Evolutionary conservation across 305 asterid genomes (phyloP).

Genomic region (Solanum hybrid): DNA sequence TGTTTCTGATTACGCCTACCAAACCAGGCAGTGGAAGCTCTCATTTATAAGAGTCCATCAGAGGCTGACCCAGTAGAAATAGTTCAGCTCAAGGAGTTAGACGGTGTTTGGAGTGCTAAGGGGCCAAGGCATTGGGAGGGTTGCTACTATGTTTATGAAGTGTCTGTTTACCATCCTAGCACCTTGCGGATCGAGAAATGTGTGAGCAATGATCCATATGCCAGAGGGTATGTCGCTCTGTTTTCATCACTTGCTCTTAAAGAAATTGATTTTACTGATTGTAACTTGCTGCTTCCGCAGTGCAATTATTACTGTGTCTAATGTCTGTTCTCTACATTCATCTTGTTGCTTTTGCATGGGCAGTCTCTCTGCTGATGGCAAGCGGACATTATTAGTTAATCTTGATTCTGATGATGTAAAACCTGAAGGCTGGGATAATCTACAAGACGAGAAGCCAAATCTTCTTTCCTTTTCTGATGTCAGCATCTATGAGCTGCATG

Average conservation of each 20-base stretch:
- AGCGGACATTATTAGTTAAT: constrained; percentile 58
- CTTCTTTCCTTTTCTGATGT: constrained; percentile 65
- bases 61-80: constrained; percentile 45
- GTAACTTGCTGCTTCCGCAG: background rate
- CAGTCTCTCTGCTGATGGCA: constrained; percentile 84
- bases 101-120: constrained; percentile 76
- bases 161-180: constrained; percentile 78
- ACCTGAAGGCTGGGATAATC: constrained; percentile 82
- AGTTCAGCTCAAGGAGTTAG: constrained; percentile 58
- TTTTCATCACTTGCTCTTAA: constrained; percentile 7
- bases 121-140: constrained; percentile 87
- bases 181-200: constrained; percentile 67
- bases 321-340: background rate
- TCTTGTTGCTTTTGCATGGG: constrained; percentile 8
- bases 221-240: constrained; percentile 63
- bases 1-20: background rate
- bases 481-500: constrained; percentile 90
- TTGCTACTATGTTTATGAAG: constrained; percentile 86
- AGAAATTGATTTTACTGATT: background rate
- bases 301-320: background rate
- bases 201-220: constrained; percentile 85
- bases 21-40: constrained; percentile 52
- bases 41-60: constrained; percentile 50
- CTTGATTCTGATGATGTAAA: constrained; percentile 64
- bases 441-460: constrained; percentile 59